Evolutionary conservation across 2,329 filamentous ascomycete genomes (phyloP), one percentile per base, ranked within the genome.

Genomic region (Ophiostoma pallidulum): DNA sequence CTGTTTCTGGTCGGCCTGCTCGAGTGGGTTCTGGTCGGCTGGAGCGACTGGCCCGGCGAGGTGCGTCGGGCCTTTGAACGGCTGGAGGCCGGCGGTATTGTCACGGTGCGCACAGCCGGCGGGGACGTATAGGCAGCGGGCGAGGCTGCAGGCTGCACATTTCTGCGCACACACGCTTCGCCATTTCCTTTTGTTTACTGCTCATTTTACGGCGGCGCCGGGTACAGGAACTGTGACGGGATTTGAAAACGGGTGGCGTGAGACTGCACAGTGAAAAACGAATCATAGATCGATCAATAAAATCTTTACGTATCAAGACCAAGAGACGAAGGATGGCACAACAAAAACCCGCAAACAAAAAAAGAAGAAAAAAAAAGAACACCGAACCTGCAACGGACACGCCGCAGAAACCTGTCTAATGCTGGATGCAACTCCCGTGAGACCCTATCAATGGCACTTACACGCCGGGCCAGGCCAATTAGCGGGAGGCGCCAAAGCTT

Each of bases 11-110:
- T 94, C 0, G 88, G 88, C 2, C 69, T 73, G 1, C 61, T 86
- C 10, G 86, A 94, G 61, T 94, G 88, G 88, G 66, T 74, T 3
- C 83, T 94, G 58, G 85, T 94, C 22, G 81, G 78, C 1, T 72
- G 80, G 62, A 88, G 84, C 61, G 73, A 87, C 55, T 94, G 87
- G 86, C 75, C 87, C 1, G 65, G 71, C 48, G 81, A 91, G 64
- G 84, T 90, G 24, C 64, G 74, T 47, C 82, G 77, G 57, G 86
- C 85, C 0, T 80, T 88, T 60, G 72, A 77, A 48, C 72, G 86
- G 49, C 79, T 91, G 69, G 83, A 88, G 57, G 62, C 66, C 7
- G 66, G 56, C 6, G 58, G 56, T 7, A 43, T 53, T 8, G 20
- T n/a, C 4, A 45, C 43, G 7, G 35, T 38, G 24, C 43, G 33